Base-by-base conservation (phyloP, 1,284 basidiomycete genomes). In the Heterobasidion annosum region DNA sequence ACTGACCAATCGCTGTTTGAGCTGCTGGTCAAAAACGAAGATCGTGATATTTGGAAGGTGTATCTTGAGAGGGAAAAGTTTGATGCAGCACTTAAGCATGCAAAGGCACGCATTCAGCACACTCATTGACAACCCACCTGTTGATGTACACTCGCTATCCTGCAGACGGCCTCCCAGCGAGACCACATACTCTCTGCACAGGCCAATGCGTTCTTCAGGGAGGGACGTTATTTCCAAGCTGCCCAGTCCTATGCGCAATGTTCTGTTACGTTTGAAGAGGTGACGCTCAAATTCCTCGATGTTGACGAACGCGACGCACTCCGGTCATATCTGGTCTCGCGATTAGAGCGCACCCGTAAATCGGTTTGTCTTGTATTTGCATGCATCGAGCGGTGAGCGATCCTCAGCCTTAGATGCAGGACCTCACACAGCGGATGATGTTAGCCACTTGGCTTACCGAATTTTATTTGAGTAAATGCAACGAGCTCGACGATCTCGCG, bases 361-460 rank as follows among this genome's bases (percentile, higher is more conserved):
- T 81, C 79, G 47, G 93, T 93, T 58, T 60, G 83, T 68, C 35
- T 49, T 34, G 9, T 51, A 42, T 43, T 13, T 19, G 15, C 10
- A 1, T 13, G 13, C 33, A 42, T 47, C 49, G 19, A 25, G 25
- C 37, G 19, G 53, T 43, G 7, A 4, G 45, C 34, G 18, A 37
- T 16, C 34, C 10, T 49, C 54, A 35, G 53, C 16, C 46, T n/a
- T 32, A 54, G 48, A 53, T 54, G 16, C 58, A 95, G 92, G 93
- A 97, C 62, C 63, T 91, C 48, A 93, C 92, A 0, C 94, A 98
- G 68, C 81, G 97, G 35, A 94, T 96, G 87, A 96, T 99, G 88
- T 76, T 99, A 8, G 94, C 97, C 1, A 98, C 95, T 0, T 99
- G 97, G 97, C 85, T 99, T 7, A 87, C 97, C 34, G 97, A 99